Evolutionary conservation across 2,329 filamentous ascomycete genomes (phyloP), one percentile per base, ranked within the genome.

Genomic region (Ceratocystis colombiana): DNA sequence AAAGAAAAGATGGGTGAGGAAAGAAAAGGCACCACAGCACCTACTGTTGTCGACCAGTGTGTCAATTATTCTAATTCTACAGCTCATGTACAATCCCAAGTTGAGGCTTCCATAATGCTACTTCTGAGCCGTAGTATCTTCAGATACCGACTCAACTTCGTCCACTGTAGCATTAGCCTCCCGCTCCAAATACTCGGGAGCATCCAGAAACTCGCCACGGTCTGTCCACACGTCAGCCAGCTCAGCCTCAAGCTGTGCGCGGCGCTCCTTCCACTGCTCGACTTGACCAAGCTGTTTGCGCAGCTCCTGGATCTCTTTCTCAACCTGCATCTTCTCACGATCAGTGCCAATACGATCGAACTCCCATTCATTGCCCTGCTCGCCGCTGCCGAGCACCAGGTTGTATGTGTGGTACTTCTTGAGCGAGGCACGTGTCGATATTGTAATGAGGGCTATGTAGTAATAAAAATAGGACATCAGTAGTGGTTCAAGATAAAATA

Each of bases 361-460:
- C 70, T 93, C 88, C 90, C 94, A 97, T 72, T 88, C 88, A 65
- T 89, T 87, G n/a, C 88, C 90, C 63, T 85, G 82, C 17, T 89
- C 85, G 64, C 92, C 93, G 68, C 88, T 78, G 33, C 92, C 92
- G 3, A 99, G 84, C 2, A 87, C 87, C 8, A 99, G 84, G 71
- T 95, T 96, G 76, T 86, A 96, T 0, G 87, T 92, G 77, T 99
- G 94, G 73, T 97, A 97, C 73, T 93, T 92, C 76, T 96, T 96
- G 67, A 99, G 82, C 25, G 90, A 96, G 15, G 90, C 93, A 55
- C 94, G 88, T 0, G 94, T 99, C 1, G 91, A 96, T 68, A 99
- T 93, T 0, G 94, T 99, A 71, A 99, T 94, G 2, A 99, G 79
- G 1, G 94, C 87, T 90, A 70, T 28, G n/a, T 45, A 59, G 17